Conservation (phyloP, 805 yeast species). For the Zygosaccharomyces bisporus region DNA sequence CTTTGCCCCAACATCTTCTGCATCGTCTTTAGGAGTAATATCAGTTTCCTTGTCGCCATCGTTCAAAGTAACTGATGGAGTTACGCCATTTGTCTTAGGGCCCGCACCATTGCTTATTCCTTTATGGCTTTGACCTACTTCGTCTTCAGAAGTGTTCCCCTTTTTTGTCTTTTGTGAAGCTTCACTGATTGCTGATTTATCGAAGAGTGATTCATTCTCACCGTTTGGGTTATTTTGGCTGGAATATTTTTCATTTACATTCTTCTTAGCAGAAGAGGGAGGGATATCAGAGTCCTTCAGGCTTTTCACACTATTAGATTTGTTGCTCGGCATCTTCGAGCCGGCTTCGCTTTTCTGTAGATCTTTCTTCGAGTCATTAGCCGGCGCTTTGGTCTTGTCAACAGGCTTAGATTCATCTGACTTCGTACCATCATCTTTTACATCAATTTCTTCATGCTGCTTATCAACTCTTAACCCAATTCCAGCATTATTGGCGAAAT, state of each 20-base stretch:
- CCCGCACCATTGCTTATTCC: background rate
- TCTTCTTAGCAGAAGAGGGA: background rate
- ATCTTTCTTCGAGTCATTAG: background rate
- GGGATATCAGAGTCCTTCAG: background rate
- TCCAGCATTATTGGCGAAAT: conserved; percentile 19
- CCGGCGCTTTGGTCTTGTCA: background rate
- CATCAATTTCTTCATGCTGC: background rate
- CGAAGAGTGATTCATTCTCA: background rate
- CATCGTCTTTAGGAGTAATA: background rate
- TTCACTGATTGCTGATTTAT: background rate
- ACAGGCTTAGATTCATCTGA: background rate
- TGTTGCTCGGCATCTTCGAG: background rate
- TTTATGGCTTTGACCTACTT: background rate
- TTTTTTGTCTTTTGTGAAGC: background rate
- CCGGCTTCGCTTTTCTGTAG: background rate
- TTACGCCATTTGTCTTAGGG: background rate
- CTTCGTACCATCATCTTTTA: conserved; percentile 4
- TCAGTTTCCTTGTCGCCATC: conserved; percentile 3
- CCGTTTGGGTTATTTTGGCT: too few species aligned
- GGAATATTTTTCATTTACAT: background rate
- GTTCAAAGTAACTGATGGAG: conserved; percentile 2
- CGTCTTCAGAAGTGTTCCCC: background rate
- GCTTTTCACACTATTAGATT: background rate
- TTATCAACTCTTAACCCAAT: conserved; percentile 20
- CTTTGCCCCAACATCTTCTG: background rate